Evolutionary conservation across 768 basidiomycete genomes (phyloP).

Genomic region (Favolaschia claudopus): DNA sequence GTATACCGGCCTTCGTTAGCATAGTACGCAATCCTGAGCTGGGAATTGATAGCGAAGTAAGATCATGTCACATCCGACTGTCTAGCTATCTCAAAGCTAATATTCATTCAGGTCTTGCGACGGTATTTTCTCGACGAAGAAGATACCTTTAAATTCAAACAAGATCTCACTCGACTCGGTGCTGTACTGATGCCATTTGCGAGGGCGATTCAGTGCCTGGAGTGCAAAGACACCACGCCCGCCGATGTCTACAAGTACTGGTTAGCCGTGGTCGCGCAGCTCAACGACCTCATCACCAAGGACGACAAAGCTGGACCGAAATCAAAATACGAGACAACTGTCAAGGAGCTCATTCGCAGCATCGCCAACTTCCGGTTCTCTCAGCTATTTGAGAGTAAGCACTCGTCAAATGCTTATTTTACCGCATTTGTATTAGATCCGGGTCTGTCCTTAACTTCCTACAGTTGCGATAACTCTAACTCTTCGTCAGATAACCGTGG

Average conservation of each 20-base stretch:
- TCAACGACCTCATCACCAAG: too few relatives aligned
- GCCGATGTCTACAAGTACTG: conserved; percentile 30
- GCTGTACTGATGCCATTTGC: conserved; percentile 26
- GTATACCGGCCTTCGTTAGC: conserved; percentile 21
- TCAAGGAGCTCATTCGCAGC: neutral
- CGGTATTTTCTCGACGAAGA: conserved; percentile 14
- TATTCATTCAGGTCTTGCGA: neutral
- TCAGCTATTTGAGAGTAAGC: neutral
- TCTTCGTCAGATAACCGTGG: conserved; percentile 6
- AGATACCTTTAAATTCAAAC: conserved; percentile 4
- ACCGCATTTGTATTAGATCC: conserved; percentile 11
- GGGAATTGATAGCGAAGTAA: conserved; percentile 14
- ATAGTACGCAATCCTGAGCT: conserved; percentile 18
- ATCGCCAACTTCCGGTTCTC: neutral
- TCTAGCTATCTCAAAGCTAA: neutral
- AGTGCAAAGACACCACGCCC: conserved; percentile 24
- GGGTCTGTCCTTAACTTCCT: neutral
- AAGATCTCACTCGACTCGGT: conserved; percentile 14
- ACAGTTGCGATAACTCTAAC: neutral
- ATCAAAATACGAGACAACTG: neutral
- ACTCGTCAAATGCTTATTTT: neutral
- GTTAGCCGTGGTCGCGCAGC: conserved; percentile 15
- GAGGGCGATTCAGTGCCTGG: conserved; percentile 29
- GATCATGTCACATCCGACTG: neutral
- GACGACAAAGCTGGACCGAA: neutral